Base-by-base conservation (phyloP, 2,329 filamentous ascomycete species). In the Trichoderma breve region DNA sequence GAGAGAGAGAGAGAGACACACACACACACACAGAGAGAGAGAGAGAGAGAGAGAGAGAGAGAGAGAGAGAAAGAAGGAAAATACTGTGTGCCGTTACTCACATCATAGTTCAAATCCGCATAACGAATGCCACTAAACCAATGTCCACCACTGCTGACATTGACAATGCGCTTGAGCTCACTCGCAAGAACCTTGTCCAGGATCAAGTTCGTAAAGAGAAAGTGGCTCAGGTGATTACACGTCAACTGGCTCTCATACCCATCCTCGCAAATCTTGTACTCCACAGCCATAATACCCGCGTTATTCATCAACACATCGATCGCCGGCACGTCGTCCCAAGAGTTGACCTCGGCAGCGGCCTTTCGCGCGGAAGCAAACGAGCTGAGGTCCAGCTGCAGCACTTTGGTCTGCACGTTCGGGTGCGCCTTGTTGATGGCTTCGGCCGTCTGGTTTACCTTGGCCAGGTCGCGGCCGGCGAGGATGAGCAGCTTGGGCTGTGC, bases 201-300 rank as follows among this genome's bases (percentile, higher is more conserved):
- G 60, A 86, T 76, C 24, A 84, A 76, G 73, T 84, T 84, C 15
- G 83, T 82, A 43, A 87, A 78, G 2, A 86, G 78, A 63, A 83
- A 87, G 74, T 85, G 85, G 0, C 81, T 82, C 6, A 87, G 65
- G 66, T 87, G 82, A 65, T 85, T 86, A 3, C 81, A 81, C 0
- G 80, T 83, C 63, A 87, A 83, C 71, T 85, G 83, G 68, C 78
- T 76, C 77, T 85, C 84, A 71, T 82, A 76, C 4, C 84, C 84
- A 8, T 85, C 82, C 4, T 76, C 73, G 32, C 78, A 80, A 18
- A 79, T 71, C 5, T 74, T 76, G 66, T 80, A 82, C 28, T 80
- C 77, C 6, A 74, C 71, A 4, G 76, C 80, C 81, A 84, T 84
- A 32, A 86, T 74, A 21, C 79, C 84, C 1, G 84, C 84, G 70